phyloP scores from a whole-genome alignment of 2,329 filamentous ascomycete genomes.

The Ascochyta clinopodiicola region DNA sequence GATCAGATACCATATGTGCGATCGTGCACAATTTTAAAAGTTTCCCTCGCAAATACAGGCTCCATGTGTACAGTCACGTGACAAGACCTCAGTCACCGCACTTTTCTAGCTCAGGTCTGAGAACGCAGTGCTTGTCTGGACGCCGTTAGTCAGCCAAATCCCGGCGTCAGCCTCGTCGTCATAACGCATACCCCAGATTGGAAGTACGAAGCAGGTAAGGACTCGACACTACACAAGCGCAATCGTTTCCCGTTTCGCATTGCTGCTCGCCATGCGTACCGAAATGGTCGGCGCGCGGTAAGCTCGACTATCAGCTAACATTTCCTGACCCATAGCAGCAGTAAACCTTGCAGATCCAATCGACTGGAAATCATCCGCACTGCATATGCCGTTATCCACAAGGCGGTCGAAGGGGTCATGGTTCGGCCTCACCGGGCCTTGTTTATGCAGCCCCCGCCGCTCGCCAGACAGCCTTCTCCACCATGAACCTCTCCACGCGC shows the following conservation, averaged over 20 bases:
- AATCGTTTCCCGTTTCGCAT: neutral
- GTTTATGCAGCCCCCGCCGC: neutral
- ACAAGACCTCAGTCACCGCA: neutral
- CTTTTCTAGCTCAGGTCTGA: neutral
- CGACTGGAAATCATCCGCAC: neutral
- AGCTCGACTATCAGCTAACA: neutral
- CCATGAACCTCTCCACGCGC: neutral
- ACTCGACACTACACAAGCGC: neutral
- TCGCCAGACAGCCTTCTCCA: neutral
- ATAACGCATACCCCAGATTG: neutral
- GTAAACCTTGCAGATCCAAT: neutral
- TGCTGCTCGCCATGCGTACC: neutral
- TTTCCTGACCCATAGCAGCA: neutral
- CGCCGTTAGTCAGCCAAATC: no score
- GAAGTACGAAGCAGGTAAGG: neutral
- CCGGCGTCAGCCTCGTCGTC: neutral
- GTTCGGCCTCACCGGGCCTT: conserved; percentile 1
- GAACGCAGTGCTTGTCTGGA: neutral
- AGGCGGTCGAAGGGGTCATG: neutral
- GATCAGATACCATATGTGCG: conserved; percentile 12
- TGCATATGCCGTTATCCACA: neutral
- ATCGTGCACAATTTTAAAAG: conserved; percentile 14
- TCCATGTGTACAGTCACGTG: no score
- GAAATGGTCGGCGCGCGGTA: neutral
- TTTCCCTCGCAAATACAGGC: neutral